These are phyloP conservation scores for Mortierella claussenii DNA, from an alignment of 192 early-diverging fungal species.

Conservation along the genomic window DNA sequence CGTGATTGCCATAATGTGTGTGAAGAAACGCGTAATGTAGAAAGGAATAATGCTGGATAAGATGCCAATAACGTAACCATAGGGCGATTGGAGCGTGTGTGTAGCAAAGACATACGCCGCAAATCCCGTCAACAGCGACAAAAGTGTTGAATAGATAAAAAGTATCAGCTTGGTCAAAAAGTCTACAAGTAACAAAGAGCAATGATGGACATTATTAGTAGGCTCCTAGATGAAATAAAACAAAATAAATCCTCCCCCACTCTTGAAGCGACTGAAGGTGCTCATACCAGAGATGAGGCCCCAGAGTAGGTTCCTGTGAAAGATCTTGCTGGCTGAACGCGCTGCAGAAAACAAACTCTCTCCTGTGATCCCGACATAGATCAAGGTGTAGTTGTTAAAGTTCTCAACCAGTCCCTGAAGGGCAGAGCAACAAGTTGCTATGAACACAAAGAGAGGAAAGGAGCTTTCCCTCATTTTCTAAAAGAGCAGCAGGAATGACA, in stretches of 20 bases:
- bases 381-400: conserved; percentile 75
- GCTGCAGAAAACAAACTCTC: conserved; percentile 68
- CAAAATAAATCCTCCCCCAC: too few relatives aligned
- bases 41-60: conserved; percentile 68
- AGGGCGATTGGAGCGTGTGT: conserved; percentile 64
- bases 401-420: conserved; percentile 59
- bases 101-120: conserved; percentile 68
- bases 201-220: conserved; percentile 1
- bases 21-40: conserved; percentile 74
- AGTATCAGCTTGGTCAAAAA: conserved; percentile 66
- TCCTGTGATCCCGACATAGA: conserved; percentile 77
- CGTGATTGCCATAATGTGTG: conserved; percentile 80
- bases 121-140: conserved; percentile 68
- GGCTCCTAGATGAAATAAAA: background rate
- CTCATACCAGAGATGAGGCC: conserved; percentile 66
- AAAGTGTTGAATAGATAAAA: conserved; percentile 65
- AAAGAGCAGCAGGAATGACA: too few relatives aligned
- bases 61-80: conserved; percentile 73
- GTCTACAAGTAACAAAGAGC: conserved; percentile 37
- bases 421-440: conserved; percentile 37
- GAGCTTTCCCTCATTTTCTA: conserved; percentile 43
- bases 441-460: conserved; percentile 55
- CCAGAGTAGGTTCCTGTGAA: conserved; percentile 78
- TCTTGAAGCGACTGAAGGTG: background rate
- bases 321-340: conserved; percentile 71